phyloP scores from a whole-genome alignment of 2,329 filamentous ascomycete genomes.

The Cladosporium sp. region DNA sequence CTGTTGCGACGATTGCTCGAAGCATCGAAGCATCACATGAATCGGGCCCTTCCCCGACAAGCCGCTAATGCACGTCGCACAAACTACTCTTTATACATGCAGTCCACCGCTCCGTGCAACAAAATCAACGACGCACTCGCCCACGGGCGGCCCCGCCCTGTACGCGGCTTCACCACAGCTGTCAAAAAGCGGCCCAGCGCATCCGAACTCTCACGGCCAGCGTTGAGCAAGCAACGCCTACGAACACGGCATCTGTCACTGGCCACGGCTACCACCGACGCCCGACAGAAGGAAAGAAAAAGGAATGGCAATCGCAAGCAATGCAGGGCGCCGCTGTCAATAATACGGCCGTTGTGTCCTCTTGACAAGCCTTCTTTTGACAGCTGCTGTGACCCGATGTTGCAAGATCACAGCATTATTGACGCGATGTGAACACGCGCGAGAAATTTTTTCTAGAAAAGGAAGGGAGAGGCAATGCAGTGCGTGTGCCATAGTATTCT shows the following conservation, averaged over 20 bases:
- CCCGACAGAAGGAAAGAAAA: neutral
- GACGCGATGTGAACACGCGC: neutral
- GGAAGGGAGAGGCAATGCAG: neutral
- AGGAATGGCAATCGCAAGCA: neutral
- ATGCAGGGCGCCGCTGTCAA: constrained; percentile 13
- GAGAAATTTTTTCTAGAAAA: neutral
- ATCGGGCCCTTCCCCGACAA: neutral
- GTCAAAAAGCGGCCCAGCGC: neutral
- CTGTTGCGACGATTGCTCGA: neutral
- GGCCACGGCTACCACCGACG: neutral
- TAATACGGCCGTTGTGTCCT: neutral
- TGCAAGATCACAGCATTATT: neutral
- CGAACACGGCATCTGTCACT: neutral
- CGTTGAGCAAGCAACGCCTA: neutral
- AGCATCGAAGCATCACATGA: neutral
- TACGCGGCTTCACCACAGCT: neutral
- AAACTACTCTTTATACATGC: neutral
- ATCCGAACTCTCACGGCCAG: neutral
- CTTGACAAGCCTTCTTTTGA: neutral
- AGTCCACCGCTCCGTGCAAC: neutral
- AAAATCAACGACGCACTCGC: neutral
- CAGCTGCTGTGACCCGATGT: neutral
- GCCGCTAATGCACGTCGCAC: neutral
- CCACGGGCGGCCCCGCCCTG: neutral
- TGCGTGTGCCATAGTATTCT: neutral